Evolutionary conservation across 2,329 filamentous ascomycete species (phyloP).

Genomic region (Cryphonectria nitschkei): DNA sequence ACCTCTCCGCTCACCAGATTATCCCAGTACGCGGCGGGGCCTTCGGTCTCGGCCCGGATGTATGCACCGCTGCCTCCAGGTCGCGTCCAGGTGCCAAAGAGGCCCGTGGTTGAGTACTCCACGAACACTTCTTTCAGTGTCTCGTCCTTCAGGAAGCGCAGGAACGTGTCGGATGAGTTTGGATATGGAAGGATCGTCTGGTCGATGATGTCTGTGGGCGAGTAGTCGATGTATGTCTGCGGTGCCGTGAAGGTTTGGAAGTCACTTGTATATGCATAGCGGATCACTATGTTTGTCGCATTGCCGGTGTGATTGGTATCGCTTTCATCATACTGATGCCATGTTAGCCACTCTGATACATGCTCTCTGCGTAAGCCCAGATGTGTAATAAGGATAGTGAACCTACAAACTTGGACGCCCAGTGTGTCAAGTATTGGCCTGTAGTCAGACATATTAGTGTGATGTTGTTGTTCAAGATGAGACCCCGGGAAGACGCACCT

Average conservation of each 20-base stretch:
- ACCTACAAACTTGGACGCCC: conserved; percentile 52
- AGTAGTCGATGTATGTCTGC: conserved; percentile 53
- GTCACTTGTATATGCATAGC: conserved; percentile 59
- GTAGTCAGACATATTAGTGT: conserved; percentile 13
- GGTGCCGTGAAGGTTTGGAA: conserved; percentile 57
- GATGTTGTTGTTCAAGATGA: conserved; percentile 5
- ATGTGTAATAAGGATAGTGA: background rate
- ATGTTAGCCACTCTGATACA: background rate
- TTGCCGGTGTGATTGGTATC: conserved; percentile 54
- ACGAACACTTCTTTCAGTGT: conserved; percentile 54
- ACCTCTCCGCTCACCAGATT: conserved; percentile 44
- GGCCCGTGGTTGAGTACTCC: conserved; percentile 50
- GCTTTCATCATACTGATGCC: conserved; percentile 46
- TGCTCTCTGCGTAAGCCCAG: background rate
- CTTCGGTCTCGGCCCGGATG: conserved; percentile 49
- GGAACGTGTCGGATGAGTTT: conserved; percentile 42
- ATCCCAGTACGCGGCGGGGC: conserved; percentile 49
- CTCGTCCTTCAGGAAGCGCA: conserved; percentile 61
- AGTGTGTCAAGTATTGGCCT: conserved; percentile 51
- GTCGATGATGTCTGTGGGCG: conserved; percentile 55
- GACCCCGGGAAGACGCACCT: conserved; percentile 32
- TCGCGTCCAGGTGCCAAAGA: conserved; percentile 57
- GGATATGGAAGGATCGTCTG: conserved; percentile 58
- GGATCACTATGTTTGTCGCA: conserved; percentile 50
- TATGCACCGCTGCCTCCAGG: conserved; percentile 47